Base-by-base conservation (phyloP, 2,329 filamentous ascomycete genomes). In the Fusarium tjaetaba region DNA sequence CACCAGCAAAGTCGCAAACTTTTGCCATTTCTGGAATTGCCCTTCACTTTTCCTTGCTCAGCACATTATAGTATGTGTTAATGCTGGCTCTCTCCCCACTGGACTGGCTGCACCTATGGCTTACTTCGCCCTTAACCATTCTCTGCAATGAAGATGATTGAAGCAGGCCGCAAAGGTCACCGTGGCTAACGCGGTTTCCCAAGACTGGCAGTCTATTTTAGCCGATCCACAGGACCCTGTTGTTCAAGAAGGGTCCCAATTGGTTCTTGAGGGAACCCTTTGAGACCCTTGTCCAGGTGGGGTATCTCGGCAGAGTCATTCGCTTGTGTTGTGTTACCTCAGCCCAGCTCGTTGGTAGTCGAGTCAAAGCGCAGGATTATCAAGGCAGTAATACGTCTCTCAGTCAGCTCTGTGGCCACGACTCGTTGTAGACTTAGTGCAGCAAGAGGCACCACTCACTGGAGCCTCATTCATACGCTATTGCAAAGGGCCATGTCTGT, bases 281-380 rank as follows among this genome's bases (percentile, higher is more conserved):
- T 13, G 18, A n/a, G 51, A 41, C 24, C 51, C 34, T 55, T 55
- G 51, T 55, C 15, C 20, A 28, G 36, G 52, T 58, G 57, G 49
- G 49, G 64, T 32, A 53, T 55, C 45, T 53, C 39, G 36, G 49
- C 56, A 68, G 55, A 61, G 48, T 48, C 41, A 38, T n/a, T 53
- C 48, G 30, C 55, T 42, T 34, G 26, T 34, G 58, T 32, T 26
- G 34, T 55, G 26, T 42, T 39, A 41, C 46, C 46, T 13, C 36
- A 61, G 34, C 58, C 22, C 13, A 11, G 34, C 18, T 60, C 11
- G 36, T 53, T 34, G 34, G 45, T 60, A 26, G 51, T 26, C 32
- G 36, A 53, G 28, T 41, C 36, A 32, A 60, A 52, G 22, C 57
- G n/a, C n/a, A 60, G 26, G 11, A 34, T 30, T 34, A 51, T 55